Percentiles rank a stretch among this genome's conserved stretches.
These are phyloP conservation scores for Solanum lycopersicoides DNA, from an alignment of 257 asterid species.

Conservation along the genomic window DNA sequence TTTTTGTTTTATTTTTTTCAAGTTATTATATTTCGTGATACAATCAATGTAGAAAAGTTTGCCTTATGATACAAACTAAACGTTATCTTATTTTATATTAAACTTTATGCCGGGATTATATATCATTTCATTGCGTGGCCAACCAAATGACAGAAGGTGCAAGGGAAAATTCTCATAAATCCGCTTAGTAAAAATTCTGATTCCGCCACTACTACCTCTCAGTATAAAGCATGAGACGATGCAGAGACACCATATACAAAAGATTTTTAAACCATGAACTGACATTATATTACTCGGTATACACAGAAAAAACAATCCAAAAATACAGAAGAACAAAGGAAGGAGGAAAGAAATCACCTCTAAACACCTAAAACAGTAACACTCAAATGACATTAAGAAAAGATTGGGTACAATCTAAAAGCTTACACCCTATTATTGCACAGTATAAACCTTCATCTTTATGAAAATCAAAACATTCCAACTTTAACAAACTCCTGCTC, in stretches of 20 bases:
- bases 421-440: not conserved
- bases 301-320: not conserved
- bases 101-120: not conserved
- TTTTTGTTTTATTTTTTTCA: not conserved
- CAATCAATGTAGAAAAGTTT: not conserved
- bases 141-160: not conserved
- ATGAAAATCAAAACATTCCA: not conserved
- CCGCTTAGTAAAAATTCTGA: not conserved
- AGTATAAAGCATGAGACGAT: not conserved
- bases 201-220: not conserved
- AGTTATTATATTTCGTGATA: not conserved
- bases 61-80: not conserved
- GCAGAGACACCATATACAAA: not conserved
- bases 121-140: not conserved
- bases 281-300: not conserved
- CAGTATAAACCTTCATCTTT: not conserved
- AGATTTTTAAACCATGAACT: not conserved
- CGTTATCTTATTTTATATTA: not conserved
- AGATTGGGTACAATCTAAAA: not conserved
- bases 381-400: not conserved
- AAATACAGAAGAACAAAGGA: not conserved
- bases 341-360: not conserved
- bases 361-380: not conserved
- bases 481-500: not conserved
- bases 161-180: too few relatives aligned